Conservation (phyloP, 495 filamentous ascomycete genomes). For the Immersiella caudata region DNA sequence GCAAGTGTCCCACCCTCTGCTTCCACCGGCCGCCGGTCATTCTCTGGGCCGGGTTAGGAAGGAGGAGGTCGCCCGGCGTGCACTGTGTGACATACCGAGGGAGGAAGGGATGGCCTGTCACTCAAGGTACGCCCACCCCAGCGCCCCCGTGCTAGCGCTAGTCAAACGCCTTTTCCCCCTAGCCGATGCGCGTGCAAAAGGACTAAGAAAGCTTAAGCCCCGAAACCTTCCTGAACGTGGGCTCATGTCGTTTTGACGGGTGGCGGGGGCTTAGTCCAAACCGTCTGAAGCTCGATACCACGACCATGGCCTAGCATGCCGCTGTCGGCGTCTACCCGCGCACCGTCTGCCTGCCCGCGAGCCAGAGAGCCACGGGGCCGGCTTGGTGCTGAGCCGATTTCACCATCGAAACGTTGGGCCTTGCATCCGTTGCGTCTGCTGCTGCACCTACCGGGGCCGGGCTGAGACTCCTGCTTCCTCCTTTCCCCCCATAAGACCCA, state of each 20-base stretch:
- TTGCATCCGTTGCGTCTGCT: not conserved
- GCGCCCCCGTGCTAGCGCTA: not conserved
- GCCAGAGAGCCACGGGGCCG: not conserved
- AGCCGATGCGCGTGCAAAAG: slow-evolving; percentile 8
- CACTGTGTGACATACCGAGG: slow-evolving; percentile 20
- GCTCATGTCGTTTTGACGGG: not conserved
- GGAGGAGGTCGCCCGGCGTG: not conserved
- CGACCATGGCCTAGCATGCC: not conserved
- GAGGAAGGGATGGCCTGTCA: slow-evolving; percentile 1
- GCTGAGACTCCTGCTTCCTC: slow-evolving; percentile 17
- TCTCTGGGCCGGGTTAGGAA: not conserved
- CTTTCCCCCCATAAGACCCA: not conserved
- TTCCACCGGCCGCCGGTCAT: not conserved
- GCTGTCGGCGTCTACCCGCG: not conserved
- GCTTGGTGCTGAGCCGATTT: not conserved
- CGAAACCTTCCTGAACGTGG: slow-evolving; percentile 3
- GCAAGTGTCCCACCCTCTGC: not conserved
- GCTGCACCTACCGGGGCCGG: slow-evolving; percentile 17
- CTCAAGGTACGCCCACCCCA: not conserved
- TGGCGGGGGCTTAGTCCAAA: not conserved
- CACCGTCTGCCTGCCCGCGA: not conserved
- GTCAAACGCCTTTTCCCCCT: not conserved
- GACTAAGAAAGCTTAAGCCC: slow-evolving; percentile 1
- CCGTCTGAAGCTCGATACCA: not conserved
- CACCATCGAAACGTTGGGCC: not conserved